Base-by-base conservation (phyloP, 2,329 filamentous ascomycete species). In the Aspergillus aculeatinus region DNA sequence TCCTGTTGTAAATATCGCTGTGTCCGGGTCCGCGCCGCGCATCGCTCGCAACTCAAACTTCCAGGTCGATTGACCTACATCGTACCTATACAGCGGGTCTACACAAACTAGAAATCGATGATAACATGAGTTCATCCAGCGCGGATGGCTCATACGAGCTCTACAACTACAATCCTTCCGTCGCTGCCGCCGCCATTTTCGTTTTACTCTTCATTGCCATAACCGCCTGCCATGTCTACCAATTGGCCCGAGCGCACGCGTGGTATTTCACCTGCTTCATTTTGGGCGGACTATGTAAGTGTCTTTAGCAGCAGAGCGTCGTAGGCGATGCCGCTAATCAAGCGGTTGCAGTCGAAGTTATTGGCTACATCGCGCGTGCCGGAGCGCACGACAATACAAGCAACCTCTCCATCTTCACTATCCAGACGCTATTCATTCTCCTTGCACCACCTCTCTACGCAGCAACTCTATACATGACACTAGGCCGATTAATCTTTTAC, bases 231-330 rank as follows among this genome's bases (percentile, higher is more conserved):
- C 82, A 85, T 61, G 62, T 65, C 1, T 80, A 70, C 60, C 76
- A 77, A 27, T 73, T 83, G 48, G 65, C 76, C 21, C 77, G 72
- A 27, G 76, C 76, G 2, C 72, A 76, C 35, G 79, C 77, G 11
- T 83, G 80, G 77, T 85, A 81, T 64, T 82, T 82, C 47, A 65
- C 72, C 12, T 64, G 71, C 1, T 79, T 79, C 19, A 61, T 70
- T 5, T 58, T 78, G 5, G 77, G 77, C 11, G 72, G 76, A 29
- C 23, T 76, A 4, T 76, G 77, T 79, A 70, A 56, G 75, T 29
- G 27, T 67, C 9, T 10, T 11, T 12, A 1, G 19, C 5, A 49
- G 10, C 9, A 25, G 1, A 2, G 9, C 4, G 12, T 12, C 9
- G 1, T 48, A 44, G 39, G 7, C 16, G 2, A 9, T 19, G 6